A percentile compares a stretch with the other conserved stretches of the same genome.
Evolutionary conservation across 306 rosid genomes (phyloP).

Genomic region (Lablab purpureus): DNA sequence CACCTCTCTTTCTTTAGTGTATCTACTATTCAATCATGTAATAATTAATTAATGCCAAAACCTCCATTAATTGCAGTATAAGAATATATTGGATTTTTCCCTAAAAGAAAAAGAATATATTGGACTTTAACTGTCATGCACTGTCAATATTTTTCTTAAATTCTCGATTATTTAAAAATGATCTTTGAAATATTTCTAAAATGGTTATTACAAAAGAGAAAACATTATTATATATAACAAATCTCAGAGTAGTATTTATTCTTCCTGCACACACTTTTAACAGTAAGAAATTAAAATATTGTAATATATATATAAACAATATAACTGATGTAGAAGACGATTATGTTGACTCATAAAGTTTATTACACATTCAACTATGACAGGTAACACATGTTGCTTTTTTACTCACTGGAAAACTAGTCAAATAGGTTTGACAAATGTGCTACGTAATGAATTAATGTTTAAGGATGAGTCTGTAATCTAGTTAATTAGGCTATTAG

Average conservation of each 20-base stretch:
- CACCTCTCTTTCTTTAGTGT: conserved; percentile 2
- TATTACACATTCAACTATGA: not conserved
- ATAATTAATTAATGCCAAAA: not conserved
- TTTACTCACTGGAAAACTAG: not conserved
- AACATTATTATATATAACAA: not conserved
- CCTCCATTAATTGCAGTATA: not conserved
- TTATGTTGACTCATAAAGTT: not conserved
- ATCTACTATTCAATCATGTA: conserved; percentile 31
- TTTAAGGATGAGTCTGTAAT: not conserved
- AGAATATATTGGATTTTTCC: not conserved
- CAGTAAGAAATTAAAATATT: not conserved
- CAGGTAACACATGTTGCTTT: not conserved
- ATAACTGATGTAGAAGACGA: not conserved
- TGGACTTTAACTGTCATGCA: not conserved
- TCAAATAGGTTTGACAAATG: not conserved
- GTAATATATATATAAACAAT: not conserved
- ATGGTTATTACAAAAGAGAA: not conserved
- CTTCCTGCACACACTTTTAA: not conserved
- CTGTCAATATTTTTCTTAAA: not conserved
- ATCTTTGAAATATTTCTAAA: not conserved
- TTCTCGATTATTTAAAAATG: not conserved
- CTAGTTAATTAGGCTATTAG: not conserved
- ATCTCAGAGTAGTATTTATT: not conserved
- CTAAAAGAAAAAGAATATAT: not conserved
- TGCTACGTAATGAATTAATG: not conserved